Conservation (phyloP, 176 grass and related monocot genomes). For the Microstegium vimineum region DNA sequence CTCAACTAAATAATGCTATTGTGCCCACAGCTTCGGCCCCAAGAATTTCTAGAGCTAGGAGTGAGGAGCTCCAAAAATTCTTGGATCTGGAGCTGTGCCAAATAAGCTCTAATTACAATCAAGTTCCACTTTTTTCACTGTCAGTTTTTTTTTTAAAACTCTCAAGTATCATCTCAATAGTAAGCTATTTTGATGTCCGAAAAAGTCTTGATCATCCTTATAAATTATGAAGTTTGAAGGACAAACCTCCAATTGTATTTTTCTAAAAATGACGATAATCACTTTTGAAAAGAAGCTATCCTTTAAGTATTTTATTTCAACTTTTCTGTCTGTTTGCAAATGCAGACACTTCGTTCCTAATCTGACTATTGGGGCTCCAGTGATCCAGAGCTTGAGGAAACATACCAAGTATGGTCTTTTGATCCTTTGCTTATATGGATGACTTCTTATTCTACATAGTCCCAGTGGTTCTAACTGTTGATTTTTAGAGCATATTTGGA, state of each 20-base stretch:
- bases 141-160: background rate
- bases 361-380: slow-evolving; percentile 84
- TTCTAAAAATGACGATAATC: background rate
- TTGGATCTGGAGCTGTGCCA: background rate
- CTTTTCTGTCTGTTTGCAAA: slow-evolving; percentile 5
- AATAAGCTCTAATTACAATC: background rate
- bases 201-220: background rate
- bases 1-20: background rate
- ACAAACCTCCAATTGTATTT: background rate
- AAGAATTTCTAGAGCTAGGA: background rate
- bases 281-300: background rate
- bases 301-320: background rate
- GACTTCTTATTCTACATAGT: background rate
- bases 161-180: background rate
- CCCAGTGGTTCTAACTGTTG: background rate
- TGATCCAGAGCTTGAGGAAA: slow-evolving; percentile 89
- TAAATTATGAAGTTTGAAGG: background rate
- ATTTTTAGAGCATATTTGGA: slow-evolving; percentile 82
- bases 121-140: background rate
- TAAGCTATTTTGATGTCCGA: background rate
- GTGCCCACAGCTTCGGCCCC: background rate
- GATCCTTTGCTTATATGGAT: background rate
- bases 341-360: slow-evolving; percentile 94
- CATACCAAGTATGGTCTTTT: slow-evolving; percentile 69
- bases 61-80: background rate